These are phyloP conservation scores for Microstroma glucosiphilum DNA, from an alignment of 1,284 basidiomycete genomes.

Conservation along the genomic window DNA sequence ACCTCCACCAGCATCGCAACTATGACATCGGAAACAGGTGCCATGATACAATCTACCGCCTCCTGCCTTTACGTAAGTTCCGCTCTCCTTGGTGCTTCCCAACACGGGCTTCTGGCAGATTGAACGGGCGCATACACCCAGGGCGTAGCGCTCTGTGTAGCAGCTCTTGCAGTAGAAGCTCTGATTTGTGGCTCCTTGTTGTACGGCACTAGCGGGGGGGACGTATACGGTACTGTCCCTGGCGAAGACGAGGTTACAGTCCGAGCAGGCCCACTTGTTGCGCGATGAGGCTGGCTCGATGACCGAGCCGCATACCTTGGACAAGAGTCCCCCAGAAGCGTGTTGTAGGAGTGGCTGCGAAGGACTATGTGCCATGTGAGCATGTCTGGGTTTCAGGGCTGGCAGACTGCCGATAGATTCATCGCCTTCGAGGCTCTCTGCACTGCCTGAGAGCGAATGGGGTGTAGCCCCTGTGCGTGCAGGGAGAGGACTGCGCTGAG, in stretches of 20 bases:
- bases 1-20: slow-evolving; percentile 15
- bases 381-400: background rate
- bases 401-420: background rate
- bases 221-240: slow-evolving; percentile 40
- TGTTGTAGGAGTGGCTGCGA: slow-evolving; percentile 22
- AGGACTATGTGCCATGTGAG: background rate
- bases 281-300: slow-evolving; percentile 28
- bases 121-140: slow-evolving; percentile 20
- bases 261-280: slow-evolving; percentile 30
- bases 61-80: slow-evolving; percentile 30
- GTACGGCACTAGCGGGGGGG: slow-evolving; percentile 15
- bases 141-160: slow-evolving; percentile 26
- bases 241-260: slow-evolving; percentile 28
- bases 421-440: background rate
- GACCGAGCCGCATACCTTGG: slow-evolving; percentile 35
- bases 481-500: background rate
- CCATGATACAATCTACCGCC: slow-evolving; percentile 31
- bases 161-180: slow-evolving; percentile 31
- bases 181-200: slow-evolving; percentile 6
- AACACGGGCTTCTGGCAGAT: slow-evolving; percentile 25
- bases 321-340: slow-evolving; percentile 28
- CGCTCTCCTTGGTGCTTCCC: slow-evolving; percentile 37
- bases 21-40: slow-evolving; percentile 30
- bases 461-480: background rate
- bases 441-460: no score